A percentile compares a stretch with the other conserved stretches of the same genome.
Conservation (phyloP, 2,329 filamentous ascomycete species). For the Hypoxylon sp. region DNA sequence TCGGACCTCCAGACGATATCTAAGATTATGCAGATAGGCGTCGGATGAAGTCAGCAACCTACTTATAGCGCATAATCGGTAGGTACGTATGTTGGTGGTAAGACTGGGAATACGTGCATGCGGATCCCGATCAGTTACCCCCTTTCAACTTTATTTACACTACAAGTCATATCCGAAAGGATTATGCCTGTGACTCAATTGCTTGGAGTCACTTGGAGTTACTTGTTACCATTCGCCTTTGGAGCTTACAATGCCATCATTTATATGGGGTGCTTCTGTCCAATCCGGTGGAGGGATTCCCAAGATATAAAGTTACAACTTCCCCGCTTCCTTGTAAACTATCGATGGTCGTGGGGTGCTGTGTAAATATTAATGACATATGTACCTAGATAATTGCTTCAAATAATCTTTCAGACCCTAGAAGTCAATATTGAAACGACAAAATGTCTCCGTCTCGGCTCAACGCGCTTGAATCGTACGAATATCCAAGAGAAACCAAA, state of each 20-base stretch:
- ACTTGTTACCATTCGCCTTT: constrained; percentile 24
- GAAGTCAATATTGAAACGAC: background rate
- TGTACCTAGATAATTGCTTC: background rate
- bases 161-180: background rate
- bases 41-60: background rate
- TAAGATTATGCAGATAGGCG: background rate
- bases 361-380: background rate
- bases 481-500: constrained; percentile 45
- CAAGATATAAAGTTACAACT: constrained; percentile 7
- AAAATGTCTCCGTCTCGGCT: constrained; percentile 33
- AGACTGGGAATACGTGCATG: background rate
- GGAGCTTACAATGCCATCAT: constrained; percentile 37
- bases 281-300: constrained; percentile 24
- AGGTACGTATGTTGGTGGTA: background rate
- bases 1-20: background rate
- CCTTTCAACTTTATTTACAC: background rate
- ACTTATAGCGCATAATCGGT: background rate
- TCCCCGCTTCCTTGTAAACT: constrained; percentile 28
- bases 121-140: background rate
- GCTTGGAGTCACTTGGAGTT: constrained; percentile 1
- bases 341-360: background rate
- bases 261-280: constrained; percentile 11
- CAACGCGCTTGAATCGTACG: constrained; percentile 26
- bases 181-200: background rate
- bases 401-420: background rate